A percentile compares a stretch with the other conserved stretches of the same genome.
phyloP scores from a whole-genome alignment of 2,329 filamentous ascomycete species.

The Colletotrichum somersetense region DNA sequence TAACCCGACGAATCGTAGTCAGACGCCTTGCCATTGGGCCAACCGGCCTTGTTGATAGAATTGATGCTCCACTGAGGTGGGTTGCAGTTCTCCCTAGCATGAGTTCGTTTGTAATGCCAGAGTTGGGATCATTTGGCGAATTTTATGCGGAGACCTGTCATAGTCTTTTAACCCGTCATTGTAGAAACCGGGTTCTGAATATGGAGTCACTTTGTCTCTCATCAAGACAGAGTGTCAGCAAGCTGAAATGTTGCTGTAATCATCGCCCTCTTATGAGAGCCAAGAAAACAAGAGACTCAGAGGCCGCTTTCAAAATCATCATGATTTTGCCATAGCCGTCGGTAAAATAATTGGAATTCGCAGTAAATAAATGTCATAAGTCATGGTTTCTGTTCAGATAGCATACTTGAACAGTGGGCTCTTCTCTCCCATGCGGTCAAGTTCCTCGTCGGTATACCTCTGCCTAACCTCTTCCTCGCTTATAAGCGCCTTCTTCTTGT shows the following conservation, averaged over 20 bases:
- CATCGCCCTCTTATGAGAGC: too few relatives aligned
- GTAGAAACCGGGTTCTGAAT: not conserved
- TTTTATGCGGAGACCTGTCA: not conserved
- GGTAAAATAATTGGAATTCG: not conserved
- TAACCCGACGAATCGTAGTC: conserved; percentile 50
- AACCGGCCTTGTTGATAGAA: conserved; percentile 38
- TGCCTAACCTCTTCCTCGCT: conserved; percentile 46
- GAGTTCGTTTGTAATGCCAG: not conserved
- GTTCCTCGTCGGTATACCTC: conserved; percentile 47
- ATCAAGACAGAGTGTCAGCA: not conserved
- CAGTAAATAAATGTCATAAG: not conserved
- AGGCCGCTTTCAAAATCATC: not conserved
- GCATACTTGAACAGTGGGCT: conserved; percentile 50
- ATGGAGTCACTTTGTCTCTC: not conserved
- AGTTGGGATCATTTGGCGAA: not conserved
- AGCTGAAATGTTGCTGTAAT: not conserved
- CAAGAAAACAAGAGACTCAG: not conserved
- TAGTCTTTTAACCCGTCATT: not conserved
- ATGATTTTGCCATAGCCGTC: not conserved
- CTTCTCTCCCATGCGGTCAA: conserved; percentile 49
- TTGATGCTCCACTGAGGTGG: conserved; percentile 13
- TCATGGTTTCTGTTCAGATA: conserved; percentile 35
- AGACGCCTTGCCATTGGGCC: conserved; percentile 59
- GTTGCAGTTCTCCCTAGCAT: fast-evolving
- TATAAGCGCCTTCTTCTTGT: conserved; percentile 45